These are phyloP conservation scores for Fonsecaea pugnacius DNA, from an alignment of 2,329 filamentous ascomycete genomes.

Conservation along the genomic window DNA sequence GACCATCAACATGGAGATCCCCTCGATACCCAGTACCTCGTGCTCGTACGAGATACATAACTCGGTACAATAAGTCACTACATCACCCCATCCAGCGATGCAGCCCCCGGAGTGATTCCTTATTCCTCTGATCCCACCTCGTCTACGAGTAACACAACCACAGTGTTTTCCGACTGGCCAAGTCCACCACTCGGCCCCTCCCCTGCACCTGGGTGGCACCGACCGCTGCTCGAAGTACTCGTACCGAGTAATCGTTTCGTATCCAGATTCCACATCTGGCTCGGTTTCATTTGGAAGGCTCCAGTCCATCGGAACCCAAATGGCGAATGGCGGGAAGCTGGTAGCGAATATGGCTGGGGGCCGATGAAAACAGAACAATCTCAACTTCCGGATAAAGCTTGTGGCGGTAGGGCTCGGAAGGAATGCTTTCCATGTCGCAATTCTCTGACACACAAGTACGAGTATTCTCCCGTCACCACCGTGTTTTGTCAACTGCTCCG, in stretches of 20 bases:
- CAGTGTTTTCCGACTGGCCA: slow-evolving; percentile 7
- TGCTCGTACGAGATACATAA: too few relatives aligned
- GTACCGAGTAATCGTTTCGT: slow-evolving; percentile 1
- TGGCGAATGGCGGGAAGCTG: neutral
- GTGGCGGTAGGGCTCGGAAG: slow-evolving; percentile 1
- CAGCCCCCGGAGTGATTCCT: neutral
- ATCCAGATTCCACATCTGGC: slow-evolving; percentile 12
- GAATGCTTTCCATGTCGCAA: neutral
- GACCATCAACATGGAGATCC: neutral
- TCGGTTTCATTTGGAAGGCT: slow-evolving; percentile 3
- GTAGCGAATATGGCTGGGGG: neutral
- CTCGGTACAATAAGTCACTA: too few relatives aligned
- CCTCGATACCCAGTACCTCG: too few relatives aligned
- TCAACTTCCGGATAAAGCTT: slow-evolving; percentile 10
- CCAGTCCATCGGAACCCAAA: slow-evolving; percentile 8
- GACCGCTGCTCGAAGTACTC: slow-evolving; percentile 1
- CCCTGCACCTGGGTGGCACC: too few relatives aligned
- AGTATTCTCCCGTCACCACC: neutral
- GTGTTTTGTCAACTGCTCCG: slow-evolving; percentile 2
- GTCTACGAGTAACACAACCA: neutral
- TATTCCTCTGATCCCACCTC: slow-evolving; percentile 2
- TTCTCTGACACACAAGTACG: slow-evolving; percentile 5
- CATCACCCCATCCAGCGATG: neutral
- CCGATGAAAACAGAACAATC: neutral
- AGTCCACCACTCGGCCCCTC: neutral